Evolutionary conservation across 2,329 filamentous ascomycete genomes (phyloP), one percentile per base, ranked within the genome.

Genomic region (Aspergillus hiratsukae): DNA sequence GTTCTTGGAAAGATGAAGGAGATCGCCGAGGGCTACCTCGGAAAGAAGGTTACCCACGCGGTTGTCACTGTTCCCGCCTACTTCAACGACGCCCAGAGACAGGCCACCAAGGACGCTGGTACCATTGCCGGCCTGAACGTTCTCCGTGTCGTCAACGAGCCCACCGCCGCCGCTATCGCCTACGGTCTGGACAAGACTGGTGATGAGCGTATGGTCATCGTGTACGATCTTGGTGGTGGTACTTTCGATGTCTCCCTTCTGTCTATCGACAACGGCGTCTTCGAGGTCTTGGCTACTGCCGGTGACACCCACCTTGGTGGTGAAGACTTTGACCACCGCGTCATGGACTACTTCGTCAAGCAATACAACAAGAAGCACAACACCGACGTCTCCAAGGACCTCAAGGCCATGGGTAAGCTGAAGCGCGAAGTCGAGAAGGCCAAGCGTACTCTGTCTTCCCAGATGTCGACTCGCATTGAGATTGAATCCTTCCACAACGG

Each of bases 361-460:
- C 82, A 84, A 69, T 97, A 96, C 87, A 97, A 97, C 88, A 97
- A 97, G 88, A 94, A 97, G 85, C 85, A 97, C 83, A 80, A 78
- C 68, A 91, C 95, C 66, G 91, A 99, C 69, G 85, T 97, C 74
- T 89, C 87, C 80, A 95, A 95, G 83, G 91, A 97, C 74, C 80
- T 88, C 65, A 97, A 97, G 89, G 88, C 93, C 66, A 97, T 97
- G 92, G 91, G 92, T 81, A 99, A 97, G 83, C 86, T 99, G 69
- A 97, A 97, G 90, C 92, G 94, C 70, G 94, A 97, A 80, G 93
- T 94, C 68, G 94, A 99, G 80, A 97, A 97, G 87, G 94, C 94
- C 80, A 99, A 99, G 89, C 90, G 94, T 73, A 95, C 92, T 68
- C 87, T 99, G 56, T 96, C 90, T 72, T 94, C 90, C 65, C 91